phyloP scores from a whole-genome alignment of 2,329 filamentous ascomycete genomes.

The Cladophialophora yegresii region DNA sequence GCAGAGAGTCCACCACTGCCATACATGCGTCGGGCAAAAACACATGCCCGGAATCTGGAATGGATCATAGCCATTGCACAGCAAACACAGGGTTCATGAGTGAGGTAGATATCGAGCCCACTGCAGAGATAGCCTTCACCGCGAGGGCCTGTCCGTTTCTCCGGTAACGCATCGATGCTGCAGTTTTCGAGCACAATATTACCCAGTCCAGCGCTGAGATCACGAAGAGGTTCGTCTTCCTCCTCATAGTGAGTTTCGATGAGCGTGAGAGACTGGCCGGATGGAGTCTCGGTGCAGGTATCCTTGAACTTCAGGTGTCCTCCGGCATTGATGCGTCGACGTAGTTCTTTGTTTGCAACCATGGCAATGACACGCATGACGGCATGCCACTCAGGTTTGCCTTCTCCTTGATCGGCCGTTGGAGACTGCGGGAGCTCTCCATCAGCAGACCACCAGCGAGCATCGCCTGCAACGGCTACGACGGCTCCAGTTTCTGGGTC shows the following conservation, averaged over 20 bases:
- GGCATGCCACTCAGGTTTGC: conserved; percentile 50
- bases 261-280: conserved; percentile 34
- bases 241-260: conserved; percentile 34
- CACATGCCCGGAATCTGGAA: conserved; percentile 82
- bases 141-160: conserved; percentile 52
- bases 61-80: conserved; percentile 96
- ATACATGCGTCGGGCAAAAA: conserved; percentile 78
- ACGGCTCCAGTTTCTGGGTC: conserved; percentile 47
- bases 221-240: conserved; percentile 24
- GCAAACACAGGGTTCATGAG: conserved; percentile 94
- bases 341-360: conserved; percentile 46
- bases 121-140: conserved; percentile 89
- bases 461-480: conserved; percentile 50
- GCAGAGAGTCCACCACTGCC: conserved; percentile 80
- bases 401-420: conserved; percentile 38
- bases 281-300: conserved; percentile 35
- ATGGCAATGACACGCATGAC: conserved; percentile 50
- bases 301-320: conserved; percentile 34
- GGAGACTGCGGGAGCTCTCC: conserved; percentile 11
- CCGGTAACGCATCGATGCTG: conserved; percentile 12
- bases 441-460: conserved; percentile 39
- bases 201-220: conserved; percentile 24
- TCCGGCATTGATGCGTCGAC: conserved; percentile 36
- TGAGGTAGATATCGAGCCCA: conserved; percentile 88
- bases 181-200: conserved; percentile 22